Base-by-base conservation (phyloP, 495 filamentous ascomycete genomes). In the Trichoderma asperelloides region DNA sequence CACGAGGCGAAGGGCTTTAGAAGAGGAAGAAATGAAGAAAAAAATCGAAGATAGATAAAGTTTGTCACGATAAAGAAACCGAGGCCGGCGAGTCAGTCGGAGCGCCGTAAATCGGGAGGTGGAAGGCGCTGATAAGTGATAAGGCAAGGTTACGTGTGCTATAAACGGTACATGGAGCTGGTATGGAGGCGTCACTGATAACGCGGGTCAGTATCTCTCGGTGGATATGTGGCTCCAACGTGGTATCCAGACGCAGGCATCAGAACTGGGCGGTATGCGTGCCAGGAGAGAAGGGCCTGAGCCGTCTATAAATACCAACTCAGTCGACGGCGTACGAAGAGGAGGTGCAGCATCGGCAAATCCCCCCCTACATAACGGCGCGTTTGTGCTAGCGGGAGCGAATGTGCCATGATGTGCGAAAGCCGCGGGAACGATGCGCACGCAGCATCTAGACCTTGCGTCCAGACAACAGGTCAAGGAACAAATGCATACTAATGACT, bases 71-170 rank as follows among this genome's bases (percentile, higher is more conserved):
- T 64, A 64, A 41, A n/a, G 62, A 30, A 13, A 64, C 27, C 15
- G 13, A 64, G n/a, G 23, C 40, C 62, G 62, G 62, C 40, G 40
- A 43, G 62, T 64, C 62, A 60, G 55, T 30, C 16, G 55, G 23
- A 60, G 55, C 55, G 55, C 55, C 55, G 55, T 27, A 60, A 28
- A 37, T 64, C 55, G 57, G 51, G 51, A 27, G 45, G 47, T 37
- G 33, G 55, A 60, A 30, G 55, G 23, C 55, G 55, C 55, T 60
- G 55, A 60, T 60, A 60, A 60, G 55, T 60, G 55, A 60, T 60
- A 60, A 60, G 55, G 55, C 55, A 55, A 25, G 55, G 8, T 51
- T 23, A 51, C 47, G 47, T n/a, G 7, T 51, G 47, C 18, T n/a
- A n/a, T 9, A 51, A 37, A 37, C 33, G 47, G 47, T 51, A n/a